phyloP scores from a whole-genome alignment of 176 grass and related monocot genomes.

The Zizania latifolia region DNA sequence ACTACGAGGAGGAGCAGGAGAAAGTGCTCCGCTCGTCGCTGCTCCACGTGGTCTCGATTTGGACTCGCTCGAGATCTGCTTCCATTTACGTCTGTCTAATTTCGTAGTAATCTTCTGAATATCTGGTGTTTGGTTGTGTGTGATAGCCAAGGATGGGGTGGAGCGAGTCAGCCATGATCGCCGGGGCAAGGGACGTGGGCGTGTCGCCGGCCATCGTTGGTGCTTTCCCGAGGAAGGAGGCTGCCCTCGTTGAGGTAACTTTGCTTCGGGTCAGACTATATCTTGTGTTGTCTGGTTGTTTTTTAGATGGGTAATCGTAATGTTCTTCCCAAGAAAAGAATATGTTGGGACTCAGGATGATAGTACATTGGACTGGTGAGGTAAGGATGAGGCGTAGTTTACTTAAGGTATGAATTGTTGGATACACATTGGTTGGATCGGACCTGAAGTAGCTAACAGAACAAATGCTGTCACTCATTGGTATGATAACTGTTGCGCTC shows the following conservation, averaged over 20 bases:
- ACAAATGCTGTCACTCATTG: neutral
- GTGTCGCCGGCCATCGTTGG: slow-evolving; percentile 83
- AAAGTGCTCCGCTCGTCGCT: slow-evolving; percentile 77
- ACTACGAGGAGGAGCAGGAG: slow-evolving; percentile 72
- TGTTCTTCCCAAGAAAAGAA: slow-evolving; percentile 15
- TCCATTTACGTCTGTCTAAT: neutral
- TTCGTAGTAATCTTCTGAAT: neutral
- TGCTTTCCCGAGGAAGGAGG: slow-evolving; percentile 70
- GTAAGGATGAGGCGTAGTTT: neutral
- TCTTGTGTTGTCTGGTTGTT: neutral
- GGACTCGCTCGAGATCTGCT: slow-evolving; percentile 8
- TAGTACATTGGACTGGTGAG: neutral
- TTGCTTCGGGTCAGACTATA: neutral
- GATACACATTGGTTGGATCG: neutral
- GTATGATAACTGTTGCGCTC: neutral
- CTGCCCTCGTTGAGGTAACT: slow-evolving; percentile 82
- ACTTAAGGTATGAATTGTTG: neutral
- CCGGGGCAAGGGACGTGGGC: slow-evolving; percentile 73
- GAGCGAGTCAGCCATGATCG: slow-evolving; percentile 86
- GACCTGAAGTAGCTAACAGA: neutral
- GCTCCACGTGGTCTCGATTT: slow-evolving; percentile 62
- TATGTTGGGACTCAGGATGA: neutral
- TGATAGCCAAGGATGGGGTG: slow-evolving; percentile 76
- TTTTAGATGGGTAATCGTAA: neutral
- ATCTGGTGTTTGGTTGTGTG: neutral